Evolutionary conservation across 371 early-diverging fungal genomes (phyloP), one percentile per base, ranked within the genome.

Genomic region (Lichtheimia ornata): DNA sequence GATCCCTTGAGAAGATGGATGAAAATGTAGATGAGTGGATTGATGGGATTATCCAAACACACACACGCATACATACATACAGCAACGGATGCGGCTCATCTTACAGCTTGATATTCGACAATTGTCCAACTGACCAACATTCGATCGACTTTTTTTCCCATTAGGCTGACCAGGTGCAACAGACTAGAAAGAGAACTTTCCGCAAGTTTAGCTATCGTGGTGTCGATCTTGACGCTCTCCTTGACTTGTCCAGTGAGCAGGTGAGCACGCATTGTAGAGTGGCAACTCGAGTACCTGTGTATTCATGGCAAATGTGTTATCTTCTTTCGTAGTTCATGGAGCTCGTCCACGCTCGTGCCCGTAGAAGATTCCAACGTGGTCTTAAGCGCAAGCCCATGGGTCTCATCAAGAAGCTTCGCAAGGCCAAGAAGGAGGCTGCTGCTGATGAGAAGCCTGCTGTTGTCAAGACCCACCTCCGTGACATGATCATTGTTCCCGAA

Each of bases 401-500:
- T 66, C 83, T 97, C 59, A 93, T 93, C 85, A 92, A 92, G 89
- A 94, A 96, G 91, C 92, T 97, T 67, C 92, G 96, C 70, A 86
- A 90, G 81, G 94, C 96, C 74, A 94, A 96, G 92, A 91, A 95
- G 86, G 91, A 91, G 61, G 90, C 94, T 54, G 82, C 82, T 53
- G 74, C 87, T 64, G 79, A 85, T 77, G 95, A 97, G 82, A 98
- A 97, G 93, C 98, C 98, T 67, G 95, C 84, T 50, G 84, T 85
- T 64, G 99, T 99, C 85, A 99, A 99, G 91, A 99, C 99, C 67
- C 97, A 99, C 83, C 92, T 98, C 74, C 96, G 99, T 84, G 88
- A 95, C 89, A 98, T 99, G 97, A 94, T 99, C 77, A 92, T 99
- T 69, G 95, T 99, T 64, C 99, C 99, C 66, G 96, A 96, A 84